Base-by-base conservation (phyloP, 768 basidiomycete genomes). In the Pleurotus ostreatus region DNA sequence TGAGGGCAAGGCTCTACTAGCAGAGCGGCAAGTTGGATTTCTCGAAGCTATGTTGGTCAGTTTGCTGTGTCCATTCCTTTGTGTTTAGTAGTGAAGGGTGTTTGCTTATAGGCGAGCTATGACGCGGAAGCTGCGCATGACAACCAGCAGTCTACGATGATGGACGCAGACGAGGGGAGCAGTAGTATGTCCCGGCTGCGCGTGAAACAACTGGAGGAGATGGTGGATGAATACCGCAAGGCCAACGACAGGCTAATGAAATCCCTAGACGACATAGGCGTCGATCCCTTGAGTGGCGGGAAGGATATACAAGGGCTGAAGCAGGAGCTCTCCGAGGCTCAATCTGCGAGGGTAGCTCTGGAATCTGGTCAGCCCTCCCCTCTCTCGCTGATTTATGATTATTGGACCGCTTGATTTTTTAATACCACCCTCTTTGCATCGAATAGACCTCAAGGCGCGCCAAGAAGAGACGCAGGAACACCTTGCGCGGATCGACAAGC, bases 11-110 rank as follows among this genome's bases (percentile, higher is more conserved):
- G 62, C 64, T 1, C 59, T 63, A 15, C 62, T 76, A 15, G 70
- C 70, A 0, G 85, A 88, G 61, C 66, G 82, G 26, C 88, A 91
- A 61, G 77, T 82, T n/a, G 74, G 77, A n/a, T 88, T 86, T 64
- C 64, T 88, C 55, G 76, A 83, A 58, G 84, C 84, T 0, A 72
- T 90, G n/a, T 71, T 89, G 63, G 86, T 87, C 47, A 48, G 85
- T 75, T n/a, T 44, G 16, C 43, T 44, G 2, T 6, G 23, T 11
- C 6, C 57, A 8, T 18, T 15, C 18, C 18, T 11, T 11, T 34
- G 30, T 34, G 9, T 30, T 0, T 34, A 11, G 44, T 37, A 15
- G n/a, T 16, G 52, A 26, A 5, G 46, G 46, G 18, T 3, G 49
- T 20, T 45, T 49, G 30, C 4, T n/a, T 22, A 4, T 48, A 87